Conservation (phyloP, 2,329 filamentous ascomycete species). For the Monilinia polystroma region DNA sequence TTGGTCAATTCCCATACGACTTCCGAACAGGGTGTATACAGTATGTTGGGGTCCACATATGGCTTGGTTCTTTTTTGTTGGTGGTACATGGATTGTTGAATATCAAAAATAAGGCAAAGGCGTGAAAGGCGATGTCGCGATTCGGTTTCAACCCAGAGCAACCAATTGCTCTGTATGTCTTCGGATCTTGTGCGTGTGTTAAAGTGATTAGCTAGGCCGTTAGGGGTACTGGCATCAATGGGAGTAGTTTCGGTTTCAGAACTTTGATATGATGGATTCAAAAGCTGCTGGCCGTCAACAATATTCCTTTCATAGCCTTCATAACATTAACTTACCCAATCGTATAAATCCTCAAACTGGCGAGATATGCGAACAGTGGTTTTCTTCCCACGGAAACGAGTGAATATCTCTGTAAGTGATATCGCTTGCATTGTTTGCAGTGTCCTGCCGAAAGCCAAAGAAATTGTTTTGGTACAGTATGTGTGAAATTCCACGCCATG, state of each 20-base stretch:
- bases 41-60: constrained; percentile 21
- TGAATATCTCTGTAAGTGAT: constrained; percentile 39
- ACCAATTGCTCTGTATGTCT: constrained; percentile 44
- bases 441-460: constrained; percentile 33
- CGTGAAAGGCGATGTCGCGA: constrained; percentile 54
- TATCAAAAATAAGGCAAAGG: constrained; percentile 57
- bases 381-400: constrained; percentile 37
- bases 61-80: constrained; percentile 40
- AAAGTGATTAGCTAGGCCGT: background rate
- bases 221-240: background rate
- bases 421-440: constrained; percentile 39
- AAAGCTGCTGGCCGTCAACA: constrained; percentile 16
- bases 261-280: background rate
- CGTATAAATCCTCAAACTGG: constrained; percentile 36
- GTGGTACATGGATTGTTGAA: constrained; percentile 53
- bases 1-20: constrained; percentile 52
- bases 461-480: constrained; percentile 34
- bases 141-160: constrained; percentile 53
- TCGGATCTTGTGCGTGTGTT: constrained; percentile 9
- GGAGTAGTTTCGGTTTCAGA: background rate
- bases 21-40: constrained; percentile 40
- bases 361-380: constrained; percentile 33
- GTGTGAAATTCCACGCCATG: constrained; percentile 37
- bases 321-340: constrained; percentile 32
- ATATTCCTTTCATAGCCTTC: background rate